phyloP scores from a whole-genome alignment of 257 asterid genomes.

The Rauvolfia tetraphylla region DNA sequence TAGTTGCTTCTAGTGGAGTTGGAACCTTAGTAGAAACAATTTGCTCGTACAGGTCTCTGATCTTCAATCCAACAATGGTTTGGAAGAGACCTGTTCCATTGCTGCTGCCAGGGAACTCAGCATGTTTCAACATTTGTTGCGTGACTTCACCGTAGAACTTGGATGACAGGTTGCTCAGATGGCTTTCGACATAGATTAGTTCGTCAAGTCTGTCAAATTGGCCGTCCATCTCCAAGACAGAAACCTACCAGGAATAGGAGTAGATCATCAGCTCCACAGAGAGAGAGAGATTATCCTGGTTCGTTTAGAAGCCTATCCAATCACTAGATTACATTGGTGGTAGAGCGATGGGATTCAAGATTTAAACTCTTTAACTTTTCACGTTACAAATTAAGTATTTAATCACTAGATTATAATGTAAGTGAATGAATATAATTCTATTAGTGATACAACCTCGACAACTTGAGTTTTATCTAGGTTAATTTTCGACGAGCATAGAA shows the following conservation, averaged over 20 bases:
- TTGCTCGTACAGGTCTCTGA: conserved; percentile 94
- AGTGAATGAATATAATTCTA: too few species aligned
- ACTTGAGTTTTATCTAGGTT: too few species aligned
- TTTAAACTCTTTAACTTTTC: too few species aligned
- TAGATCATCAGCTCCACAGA: neutral
- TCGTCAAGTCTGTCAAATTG: conserved; percentile 95
- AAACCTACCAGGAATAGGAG: conserved; percentile 42
- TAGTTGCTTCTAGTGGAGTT: conserved; percentile 54
- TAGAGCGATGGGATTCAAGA: too few species aligned
- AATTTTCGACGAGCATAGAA: too few species aligned
- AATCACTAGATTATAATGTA: too few species aligned
- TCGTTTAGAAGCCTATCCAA: too few species aligned
- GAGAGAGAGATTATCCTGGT: neutral
- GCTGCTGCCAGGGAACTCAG: conserved; percentile 97
- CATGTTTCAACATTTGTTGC: conserved; percentile 91
- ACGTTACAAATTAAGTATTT: too few species aligned
- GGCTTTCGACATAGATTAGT: conserved; percentile 91
- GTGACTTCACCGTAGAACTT: conserved; percentile 98
- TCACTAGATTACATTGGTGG: too few species aligned
- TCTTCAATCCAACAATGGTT: conserved; percentile 80
- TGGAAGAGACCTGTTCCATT: conserved; percentile 98
- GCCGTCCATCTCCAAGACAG: conserved; percentile 97
- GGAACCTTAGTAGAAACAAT: conserved; percentile 49
- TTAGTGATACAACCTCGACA: too few species aligned
- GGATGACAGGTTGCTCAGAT: conserved; percentile 83